Evolutionary conservation across 2,329 filamentous ascomycete species (phyloP).

Genomic region (Leptographium galeiforme): DNA sequence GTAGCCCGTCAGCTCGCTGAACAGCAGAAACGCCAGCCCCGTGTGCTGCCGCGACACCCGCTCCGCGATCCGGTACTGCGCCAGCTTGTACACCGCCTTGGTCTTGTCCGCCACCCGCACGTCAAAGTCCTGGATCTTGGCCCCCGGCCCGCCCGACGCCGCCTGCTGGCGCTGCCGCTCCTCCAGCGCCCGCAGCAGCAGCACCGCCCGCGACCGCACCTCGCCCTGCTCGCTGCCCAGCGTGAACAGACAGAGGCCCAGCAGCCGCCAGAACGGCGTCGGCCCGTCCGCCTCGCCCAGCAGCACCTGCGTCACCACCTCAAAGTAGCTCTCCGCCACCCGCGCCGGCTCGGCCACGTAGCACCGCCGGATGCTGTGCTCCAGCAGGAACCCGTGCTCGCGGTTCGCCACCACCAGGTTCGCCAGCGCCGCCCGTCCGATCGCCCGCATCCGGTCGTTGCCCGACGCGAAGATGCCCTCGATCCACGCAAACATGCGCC

Average conservation of each 20-base stretch:
- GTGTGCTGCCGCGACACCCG: constrained; percentile 77
- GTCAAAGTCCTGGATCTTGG: constrained; percentile 91
- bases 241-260: constrained; percentile 81
- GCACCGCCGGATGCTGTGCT: constrained; percentile 83
- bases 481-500: constrained; percentile 88
- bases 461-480: constrained; percentile 86
- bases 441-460: constrained; percentile 84
- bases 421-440: constrained; percentile 74
- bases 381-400: constrained; percentile 71
- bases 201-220: constrained; percentile 76
- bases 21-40: constrained; percentile 82
- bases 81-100: constrained; percentile 92
- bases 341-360: constrained; percentile 72
- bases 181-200: constrained; percentile 68
- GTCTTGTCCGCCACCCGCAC: constrained; percentile 98
- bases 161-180: constrained; percentile 45
- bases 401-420: constrained; percentile 86
- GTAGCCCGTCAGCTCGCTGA: constrained; percentile 88
- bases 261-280: constrained; percentile 77
- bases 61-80: constrained; percentile 93
- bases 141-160: constrained; percentile 44
- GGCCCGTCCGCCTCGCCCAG: constrained; percentile 72
- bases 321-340: constrained; percentile 87
- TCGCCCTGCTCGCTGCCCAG: constrained; percentile 84
- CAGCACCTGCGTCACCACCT: constrained; percentile 78